Evolutionary conservation across 345 rosid species (phyloP).

Genomic region (Rhodomyrtus tomentosa): DNA sequence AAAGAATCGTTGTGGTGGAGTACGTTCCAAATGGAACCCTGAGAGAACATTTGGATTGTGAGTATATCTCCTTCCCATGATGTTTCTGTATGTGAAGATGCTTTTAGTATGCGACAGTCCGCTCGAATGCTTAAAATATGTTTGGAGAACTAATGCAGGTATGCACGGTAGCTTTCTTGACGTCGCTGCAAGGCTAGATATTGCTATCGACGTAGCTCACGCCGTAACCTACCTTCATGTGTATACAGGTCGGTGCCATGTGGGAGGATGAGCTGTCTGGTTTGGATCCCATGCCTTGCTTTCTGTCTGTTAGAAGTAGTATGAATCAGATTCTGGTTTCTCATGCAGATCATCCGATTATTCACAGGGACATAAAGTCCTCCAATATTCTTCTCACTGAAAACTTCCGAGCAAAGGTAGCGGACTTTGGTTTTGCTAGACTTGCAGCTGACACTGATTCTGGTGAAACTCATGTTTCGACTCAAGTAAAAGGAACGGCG

Average conservation of each 20-base stretch:
- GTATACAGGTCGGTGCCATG: constrained; percentile 55
- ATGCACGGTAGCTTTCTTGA: constrained; percentile 44
- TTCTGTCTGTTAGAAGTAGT: background rate
- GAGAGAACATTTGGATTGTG: constrained; percentile 86
- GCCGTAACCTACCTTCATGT: constrained; percentile 93
- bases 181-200: constrained; percentile 58
- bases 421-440: constrained; percentile 91
- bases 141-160: constrained; percentile 31
- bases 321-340: background rate
- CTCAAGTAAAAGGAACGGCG: constrained; percentile 97
- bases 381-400: constrained; percentile 91
- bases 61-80: constrained; percentile 7
- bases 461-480: constrained; percentile 84
- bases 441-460: constrained; percentile 65
- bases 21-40: constrained; percentile 86
- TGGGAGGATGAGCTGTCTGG: background rate
- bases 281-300: background rate
- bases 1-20: constrained; percentile 69
- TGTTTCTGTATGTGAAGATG: background rate
- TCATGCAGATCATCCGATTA: constrained; percentile 78
- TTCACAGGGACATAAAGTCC: constrained; percentile 90
- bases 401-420: constrained; percentile 80
- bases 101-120: background rate
- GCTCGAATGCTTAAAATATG: constrained; percentile 2
- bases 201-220: constrained; percentile 83